These are phyloP conservation scores for Waltergamsia citrina DNA, from an alignment of 2,329 filamentous ascomycete genomes.

Conservation along the genomic window DNA sequence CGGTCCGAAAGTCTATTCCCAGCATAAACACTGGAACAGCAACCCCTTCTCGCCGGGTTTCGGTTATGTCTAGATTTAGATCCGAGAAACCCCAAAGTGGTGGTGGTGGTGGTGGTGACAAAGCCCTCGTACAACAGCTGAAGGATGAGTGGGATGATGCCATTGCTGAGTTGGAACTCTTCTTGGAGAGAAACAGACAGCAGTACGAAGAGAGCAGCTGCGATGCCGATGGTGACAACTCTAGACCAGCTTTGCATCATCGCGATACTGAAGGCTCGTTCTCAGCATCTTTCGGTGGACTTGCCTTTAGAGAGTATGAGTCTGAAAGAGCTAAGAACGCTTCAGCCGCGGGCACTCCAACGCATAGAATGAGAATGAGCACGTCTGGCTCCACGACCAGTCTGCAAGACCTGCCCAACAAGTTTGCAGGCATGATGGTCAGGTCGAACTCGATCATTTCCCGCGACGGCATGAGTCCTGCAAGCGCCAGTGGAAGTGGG, in stretches of 20 bases:
- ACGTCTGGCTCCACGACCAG: slow-evolving; percentile 4
- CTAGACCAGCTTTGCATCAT: slow-evolving; percentile 2
- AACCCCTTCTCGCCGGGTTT: slow-evolving; percentile 18
- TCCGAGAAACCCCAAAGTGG: slow-evolving; percentile 17
- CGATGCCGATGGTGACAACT: slow-evolving; percentile 7
- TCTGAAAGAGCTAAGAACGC: slow-evolving; percentile 12
- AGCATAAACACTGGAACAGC: slow-evolving; percentile 15
- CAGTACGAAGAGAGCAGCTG: slow-evolving; percentile 15
- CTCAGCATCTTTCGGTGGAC: slow-evolving; percentile 23
- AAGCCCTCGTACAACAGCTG: slow-evolving; percentile 23
- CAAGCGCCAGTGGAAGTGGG: slow-evolving; percentile 23
- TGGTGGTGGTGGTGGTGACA: slow-evolving; percentile 17
- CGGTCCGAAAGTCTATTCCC: slow-evolving; percentile 21
- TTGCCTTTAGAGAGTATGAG: slow-evolving; percentile 21
- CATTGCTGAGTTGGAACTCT: slow-evolving; percentile 18
- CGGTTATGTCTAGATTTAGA: slow-evolving; percentile 22
- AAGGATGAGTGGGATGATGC: slow-evolving; percentile 28
- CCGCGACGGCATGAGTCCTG: slow-evolving; percentile 25
- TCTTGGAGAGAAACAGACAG: slow-evolving; percentile 24
- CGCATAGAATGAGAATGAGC: slow-evolving; percentile 6
- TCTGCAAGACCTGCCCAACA: slow-evolving; percentile 7
- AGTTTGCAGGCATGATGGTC: slow-evolving; percentile 7
- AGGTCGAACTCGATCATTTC: slow-evolving; percentile 22
- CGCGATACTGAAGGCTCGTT: slow-evolving; percentile 16
- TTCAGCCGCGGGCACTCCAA: slow-evolving; percentile 11